Evolutionary conservation across 768 basidiomycete genomes (phyloP).

Genomic region (Hebeloma cylindrosporum): DNA sequence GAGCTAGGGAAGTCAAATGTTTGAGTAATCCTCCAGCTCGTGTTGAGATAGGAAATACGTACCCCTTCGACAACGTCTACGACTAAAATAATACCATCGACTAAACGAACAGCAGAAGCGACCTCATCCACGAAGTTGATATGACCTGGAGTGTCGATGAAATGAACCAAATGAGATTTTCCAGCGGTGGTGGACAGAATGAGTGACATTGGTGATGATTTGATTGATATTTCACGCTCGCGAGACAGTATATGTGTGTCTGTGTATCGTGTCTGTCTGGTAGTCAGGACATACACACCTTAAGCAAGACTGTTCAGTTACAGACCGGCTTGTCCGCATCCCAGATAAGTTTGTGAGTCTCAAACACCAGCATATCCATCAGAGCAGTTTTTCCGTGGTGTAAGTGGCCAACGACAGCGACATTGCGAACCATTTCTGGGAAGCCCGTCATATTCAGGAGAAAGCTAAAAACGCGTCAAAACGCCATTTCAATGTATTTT

Average conservation of each 20-base stretch:
- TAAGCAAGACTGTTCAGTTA: conserved; percentile 18
- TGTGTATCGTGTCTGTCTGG: conserved; percentile 82
- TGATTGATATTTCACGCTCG: conserved; percentile 89
- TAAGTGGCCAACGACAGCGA: conserved; percentile 93
- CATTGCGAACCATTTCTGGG: conserved; percentile 94
- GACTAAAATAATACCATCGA: conserved; percentile 89
- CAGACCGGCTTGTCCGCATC: conserved; percentile 86
- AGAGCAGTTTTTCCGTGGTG: conserved; percentile 98
- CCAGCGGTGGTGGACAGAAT: conserved; percentile 80
- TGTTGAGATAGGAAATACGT: conserved; percentile 28
- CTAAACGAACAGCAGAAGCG: conserved; percentile 80
- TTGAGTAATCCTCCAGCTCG: background rate
- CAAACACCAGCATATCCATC: conserved; percentile 95
- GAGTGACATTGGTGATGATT: conserved; percentile 96
- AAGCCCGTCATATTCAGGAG: conserved; percentile 87
- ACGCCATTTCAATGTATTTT: background rate
- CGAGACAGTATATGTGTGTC: conserved; percentile 92
- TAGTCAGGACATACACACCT: conserved; percentile 11
- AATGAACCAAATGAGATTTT: conserved; percentile 91
- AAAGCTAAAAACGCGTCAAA: conserved; percentile 55
- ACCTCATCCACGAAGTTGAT: conserved; percentile 99
- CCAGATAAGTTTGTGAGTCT: conserved; percentile 95
- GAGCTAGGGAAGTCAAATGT: conserved; percentile 46
- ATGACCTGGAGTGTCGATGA: conserved; percentile 97
- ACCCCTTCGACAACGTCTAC: conserved; percentile 99